phyloP scores from a whole-genome alignment of 2,329 filamentous ascomycete genomes.

The Trichoderma polysporum region DNA sequence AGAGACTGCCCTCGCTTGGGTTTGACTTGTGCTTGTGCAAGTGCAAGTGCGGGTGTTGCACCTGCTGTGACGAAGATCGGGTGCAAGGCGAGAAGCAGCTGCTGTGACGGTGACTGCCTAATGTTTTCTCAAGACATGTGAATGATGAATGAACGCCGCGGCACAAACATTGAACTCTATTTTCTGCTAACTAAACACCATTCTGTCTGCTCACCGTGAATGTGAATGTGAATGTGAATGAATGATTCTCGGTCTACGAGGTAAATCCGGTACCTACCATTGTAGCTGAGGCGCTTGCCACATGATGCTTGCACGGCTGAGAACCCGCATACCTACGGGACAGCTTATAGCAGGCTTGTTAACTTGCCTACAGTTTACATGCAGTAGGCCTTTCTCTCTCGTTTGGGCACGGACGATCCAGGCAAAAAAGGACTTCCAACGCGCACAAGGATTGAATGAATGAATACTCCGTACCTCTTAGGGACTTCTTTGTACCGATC shows the following conservation, averaged over 20 bases:
- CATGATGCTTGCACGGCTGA: neutral
- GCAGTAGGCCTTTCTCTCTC: neutral
- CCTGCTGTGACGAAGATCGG: neutral
- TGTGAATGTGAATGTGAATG: neutral
- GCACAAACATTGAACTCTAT: neutral
- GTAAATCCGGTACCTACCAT: neutral
- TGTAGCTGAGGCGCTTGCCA: conserved; percentile 1
- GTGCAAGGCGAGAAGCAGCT: neutral
- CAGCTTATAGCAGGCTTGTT: neutral
- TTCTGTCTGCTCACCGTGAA: neutral
- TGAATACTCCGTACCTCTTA: neutral
- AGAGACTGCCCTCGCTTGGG: neutral
- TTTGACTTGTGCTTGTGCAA: neutral
- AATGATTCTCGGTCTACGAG: neutral
- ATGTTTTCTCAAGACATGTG: neutral
- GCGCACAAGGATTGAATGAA: too few relatives aligned
- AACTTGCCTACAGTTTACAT: neutral
- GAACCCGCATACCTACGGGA: neutral
- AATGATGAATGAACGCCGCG: neutral
- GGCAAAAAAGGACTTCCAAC: neutral
- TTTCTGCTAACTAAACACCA: neutral
- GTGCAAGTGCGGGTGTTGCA: neutral
- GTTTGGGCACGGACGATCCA: neutral
- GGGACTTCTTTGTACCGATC: neutral
- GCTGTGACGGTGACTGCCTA: neutral